Base-by-base conservation (phyloP, 805 yeast genomes). In the Candida dajiaensis region DNA sequence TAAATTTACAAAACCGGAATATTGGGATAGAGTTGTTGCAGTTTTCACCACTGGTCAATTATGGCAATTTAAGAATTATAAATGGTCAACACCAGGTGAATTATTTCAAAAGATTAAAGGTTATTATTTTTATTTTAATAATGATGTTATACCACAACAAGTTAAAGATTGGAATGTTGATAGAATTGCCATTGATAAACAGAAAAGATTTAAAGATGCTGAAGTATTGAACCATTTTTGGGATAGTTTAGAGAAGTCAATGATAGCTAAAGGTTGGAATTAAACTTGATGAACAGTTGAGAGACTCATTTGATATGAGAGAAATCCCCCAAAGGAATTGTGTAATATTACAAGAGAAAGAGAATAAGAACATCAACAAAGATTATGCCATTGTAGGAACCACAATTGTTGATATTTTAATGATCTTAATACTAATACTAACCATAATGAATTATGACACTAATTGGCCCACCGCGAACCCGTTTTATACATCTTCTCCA, bases 1-100 rank as follows among this genome's bases (percentile, higher is more conserved):
- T 45, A 77, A 82, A 67, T 85, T 85, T 67, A 83, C 86, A 21
- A 92, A 90, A 63, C 95, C 96, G 4, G 98, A 94, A 64, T 89
- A 94, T 67, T 94, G 99, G 99, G 95, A 89, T 61, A 77, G 99
- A 49, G 97, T 94, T 1, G 87, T 92, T 42, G 97, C 96, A 0
- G 86, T 94, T 35, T 84, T 94, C 69, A 92, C 97, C 16, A 92
- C 97, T 11, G 99, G 99, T 12, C 99, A 94, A 69, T 74, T 83
- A 45, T 94, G 99, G 99, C 99, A 94, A 68, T 88, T 94, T 68
- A 80, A 86, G 60, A 79, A 81, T 57, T 94, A 92, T 67, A 85
- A 84, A 62, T 85, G 89, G 80, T 74, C 80, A 36, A 80, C 83
- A 45, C 97, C 99, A 3, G 80, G 84, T 49, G 72, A 72, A 39